Percentiles rank a stretch among this genome's conserved stretches.
These are phyloP conservation scores for Nymphaea thermarum DNA, from an alignment of 164 flowering plant genomes.

Conservation along the genomic window DNA sequence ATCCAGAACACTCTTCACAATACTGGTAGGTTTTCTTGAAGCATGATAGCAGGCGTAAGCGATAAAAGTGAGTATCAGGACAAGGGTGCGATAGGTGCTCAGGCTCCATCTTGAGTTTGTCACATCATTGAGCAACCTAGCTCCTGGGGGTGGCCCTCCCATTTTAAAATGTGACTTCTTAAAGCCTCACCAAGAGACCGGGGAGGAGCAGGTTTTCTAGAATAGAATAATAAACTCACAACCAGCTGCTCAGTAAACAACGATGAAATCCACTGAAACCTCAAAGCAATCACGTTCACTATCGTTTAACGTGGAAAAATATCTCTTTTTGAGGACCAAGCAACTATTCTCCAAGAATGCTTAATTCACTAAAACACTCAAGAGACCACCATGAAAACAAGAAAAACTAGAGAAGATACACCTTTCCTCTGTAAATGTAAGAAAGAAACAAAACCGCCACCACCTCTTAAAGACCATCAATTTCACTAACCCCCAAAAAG, in stretches of 20 bases:
- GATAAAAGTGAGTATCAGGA: slow-evolving; percentile 65
- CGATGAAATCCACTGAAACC: neutral
- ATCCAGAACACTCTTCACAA: slow-evolving; percentile 71
- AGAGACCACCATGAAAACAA: no score
- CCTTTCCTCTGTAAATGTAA: neutral
- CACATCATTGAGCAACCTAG: slow-evolving; percentile 28
- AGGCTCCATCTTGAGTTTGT: slow-evolving; percentile 48
- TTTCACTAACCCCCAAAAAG: neutral
- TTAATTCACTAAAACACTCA: no score
- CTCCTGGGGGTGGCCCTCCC: slow-evolving; percentile 50
- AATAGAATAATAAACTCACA: neutral
- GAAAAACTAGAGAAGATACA: neutral
- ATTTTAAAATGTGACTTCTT: neutral
- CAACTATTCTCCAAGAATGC: neutral
- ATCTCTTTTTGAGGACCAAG: neutral
- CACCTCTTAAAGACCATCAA: neutral
- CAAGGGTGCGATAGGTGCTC: slow-evolving; percentile 35
- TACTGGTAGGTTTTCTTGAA: slow-evolving; percentile 79
- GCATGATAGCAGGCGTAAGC: slow-evolving; percentile 91
- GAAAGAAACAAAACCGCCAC: neutral
- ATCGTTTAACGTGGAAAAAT: no score
- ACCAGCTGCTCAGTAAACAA: neutral
- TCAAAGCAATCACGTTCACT: neutral
- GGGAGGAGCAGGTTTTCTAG: no score
- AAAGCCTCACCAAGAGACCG: neutral